These are phyloP conservation scores for Eudorina sp. DNA, from an alignment of 139 green algal species.

Conservation along the genomic window DNA sequence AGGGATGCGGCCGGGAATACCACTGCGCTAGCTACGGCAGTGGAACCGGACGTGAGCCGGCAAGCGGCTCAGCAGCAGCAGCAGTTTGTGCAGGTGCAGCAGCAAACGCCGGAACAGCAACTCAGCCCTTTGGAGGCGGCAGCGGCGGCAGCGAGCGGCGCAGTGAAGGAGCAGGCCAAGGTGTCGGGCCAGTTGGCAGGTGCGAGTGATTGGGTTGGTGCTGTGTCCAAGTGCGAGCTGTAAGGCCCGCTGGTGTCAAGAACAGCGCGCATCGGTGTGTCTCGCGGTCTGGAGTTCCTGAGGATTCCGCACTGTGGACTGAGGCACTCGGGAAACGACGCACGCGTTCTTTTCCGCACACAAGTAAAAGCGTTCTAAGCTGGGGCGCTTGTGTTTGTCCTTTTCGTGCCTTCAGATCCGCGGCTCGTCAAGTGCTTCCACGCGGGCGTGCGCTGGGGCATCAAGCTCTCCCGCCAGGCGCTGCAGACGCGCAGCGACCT, in stretches of 20 bases:
- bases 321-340: too few species aligned
- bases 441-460: slow-evolving; percentile 74
- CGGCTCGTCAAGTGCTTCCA: slow-evolving; percentile 78
- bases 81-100: not conserved
- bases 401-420: slow-evolving; percentile 17
- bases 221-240: too few species aligned
- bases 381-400: too few species aligned
- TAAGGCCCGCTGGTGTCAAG: too few species aligned
- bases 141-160: slow-evolving; percentile 12
- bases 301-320: too few species aligned
- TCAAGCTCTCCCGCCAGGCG: slow-evolving; percentile 57
- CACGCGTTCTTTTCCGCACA: too few species aligned
- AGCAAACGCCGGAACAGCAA: not conserved
- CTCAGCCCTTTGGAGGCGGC: slow-evolving; percentile 18
- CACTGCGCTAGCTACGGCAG: not conserved
- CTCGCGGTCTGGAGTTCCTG: too few species aligned
- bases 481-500: slow-evolving; percentile 65
- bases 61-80: not conserved
- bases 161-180: slow-evolving; percentile 31
- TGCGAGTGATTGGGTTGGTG: too few species aligned
- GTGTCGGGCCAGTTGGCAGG: slow-evolving; percentile 5
- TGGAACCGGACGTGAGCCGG: not conserved
- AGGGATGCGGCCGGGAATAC: not conserved
- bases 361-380: too few species aligned
- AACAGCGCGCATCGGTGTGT: too few species aligned